Conservation (phyloP, 2,329 filamentous ascomycete species). For the Tolypocladium capitatum region DNA sequence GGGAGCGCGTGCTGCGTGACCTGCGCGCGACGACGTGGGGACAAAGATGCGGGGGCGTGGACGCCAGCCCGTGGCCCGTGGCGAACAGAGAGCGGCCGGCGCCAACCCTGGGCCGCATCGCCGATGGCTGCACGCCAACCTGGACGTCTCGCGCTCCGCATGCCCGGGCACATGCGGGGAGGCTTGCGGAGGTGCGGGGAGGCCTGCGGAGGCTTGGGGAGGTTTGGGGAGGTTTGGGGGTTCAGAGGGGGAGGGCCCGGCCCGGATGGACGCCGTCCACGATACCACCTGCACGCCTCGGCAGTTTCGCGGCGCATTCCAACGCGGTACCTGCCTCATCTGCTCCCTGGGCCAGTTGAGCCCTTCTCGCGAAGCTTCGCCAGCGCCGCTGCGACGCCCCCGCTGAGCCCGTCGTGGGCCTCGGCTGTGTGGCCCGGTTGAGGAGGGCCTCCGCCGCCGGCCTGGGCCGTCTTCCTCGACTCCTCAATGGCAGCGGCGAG, state of each 20-base stretch:
- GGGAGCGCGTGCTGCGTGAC: too few species aligned
- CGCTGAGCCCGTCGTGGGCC: conserved; percentile 32
- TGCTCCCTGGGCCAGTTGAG: conserved; percentile 5
- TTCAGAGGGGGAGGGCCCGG: not conserved
- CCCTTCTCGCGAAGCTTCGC: conserved; percentile 38
- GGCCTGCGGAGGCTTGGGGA: too few species aligned
- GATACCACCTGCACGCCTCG: not conserved
- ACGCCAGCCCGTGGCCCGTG: not conserved
- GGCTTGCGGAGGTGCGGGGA: too few species aligned
- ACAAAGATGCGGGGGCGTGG: too few species aligned
- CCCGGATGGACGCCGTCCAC: not conserved
- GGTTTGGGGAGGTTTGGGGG: too few species aligned
- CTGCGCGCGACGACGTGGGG: too few species aligned
- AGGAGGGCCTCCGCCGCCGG: conserved; percentile 11
- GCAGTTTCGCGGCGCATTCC: not conserved
- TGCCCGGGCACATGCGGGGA: not conserved
- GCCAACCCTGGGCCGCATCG: not conserved
- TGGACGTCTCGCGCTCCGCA: not conserved
- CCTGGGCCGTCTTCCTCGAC: conserved; percentile 25
- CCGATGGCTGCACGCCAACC: not conserved
- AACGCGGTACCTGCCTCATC: not conserved
- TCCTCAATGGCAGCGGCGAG: conserved; percentile 33
- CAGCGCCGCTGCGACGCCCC: conserved; percentile 47
- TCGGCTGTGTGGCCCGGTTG: conserved; percentile 1
- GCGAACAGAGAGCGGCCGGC: not conserved